These are phyloP conservation scores for Neurospora sp. DNA, from an alignment of 495 filamentous ascomycete genomes.

Conservation along the genomic window DNA sequence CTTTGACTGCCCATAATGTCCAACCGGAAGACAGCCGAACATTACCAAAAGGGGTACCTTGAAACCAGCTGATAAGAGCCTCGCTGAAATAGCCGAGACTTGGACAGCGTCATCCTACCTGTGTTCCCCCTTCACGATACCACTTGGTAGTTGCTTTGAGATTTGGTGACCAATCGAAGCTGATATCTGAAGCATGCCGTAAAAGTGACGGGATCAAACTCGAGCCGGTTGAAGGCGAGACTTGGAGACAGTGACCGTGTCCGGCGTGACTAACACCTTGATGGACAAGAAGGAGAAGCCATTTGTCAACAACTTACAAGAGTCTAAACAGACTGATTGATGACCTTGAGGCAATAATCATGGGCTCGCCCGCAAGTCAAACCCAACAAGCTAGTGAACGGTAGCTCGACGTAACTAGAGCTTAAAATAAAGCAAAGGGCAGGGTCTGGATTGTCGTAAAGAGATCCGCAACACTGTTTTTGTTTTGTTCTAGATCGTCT, in stretches of 20 bases:
- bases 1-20: not conserved
- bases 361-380: conserved; percentile 9
- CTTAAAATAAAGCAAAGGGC: not conserved
- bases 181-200: not conserved
- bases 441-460: not conserved
- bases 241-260: not conserved
- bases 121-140: not conserved
- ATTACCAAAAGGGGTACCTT: not conserved
- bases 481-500: not conserved
- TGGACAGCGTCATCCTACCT: not conserved
- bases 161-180: not conserved
- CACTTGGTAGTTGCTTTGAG: not conserved
- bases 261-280: not conserved
- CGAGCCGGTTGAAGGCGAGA: not conserved
- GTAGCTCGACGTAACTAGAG: not conserved
- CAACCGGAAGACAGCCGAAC: not conserved
- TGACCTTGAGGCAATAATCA: not conserved
- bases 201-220: not conserved
- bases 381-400: not conserved
- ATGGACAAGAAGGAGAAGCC: not conserved
- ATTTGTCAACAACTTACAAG: not conserved
- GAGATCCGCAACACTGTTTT: not conserved
- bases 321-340: not conserved
- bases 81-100: not conserved
- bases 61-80: not conserved